phyloP scores from a whole-genome alignment of 2,329 filamentous ascomycete species.

The Cadophora sp. region DNA sequence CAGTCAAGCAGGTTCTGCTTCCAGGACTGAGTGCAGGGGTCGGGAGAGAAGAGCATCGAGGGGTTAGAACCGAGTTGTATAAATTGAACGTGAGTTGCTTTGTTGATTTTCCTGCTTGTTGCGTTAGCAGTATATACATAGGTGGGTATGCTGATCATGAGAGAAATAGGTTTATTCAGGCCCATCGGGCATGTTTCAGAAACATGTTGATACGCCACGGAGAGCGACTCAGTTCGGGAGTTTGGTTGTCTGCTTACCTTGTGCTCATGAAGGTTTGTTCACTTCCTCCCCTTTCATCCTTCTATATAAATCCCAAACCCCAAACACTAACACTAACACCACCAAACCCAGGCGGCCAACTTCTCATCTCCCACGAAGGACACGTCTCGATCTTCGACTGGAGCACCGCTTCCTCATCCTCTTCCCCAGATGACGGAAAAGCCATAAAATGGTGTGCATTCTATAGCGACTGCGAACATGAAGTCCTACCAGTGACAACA shows the following conservation, averaged over 20 bases:
- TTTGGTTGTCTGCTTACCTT: constrained; percentile 57
- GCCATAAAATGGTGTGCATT: constrained; percentile 57
- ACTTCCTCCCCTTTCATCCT: neutral
- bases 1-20: constrained; percentile 53
- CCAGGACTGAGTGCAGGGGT: constrained; percentile 25
- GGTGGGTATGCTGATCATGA: no score
- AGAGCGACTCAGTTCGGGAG: constrained; percentile 57
- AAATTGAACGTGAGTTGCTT: constrained; percentile 58
- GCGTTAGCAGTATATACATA: no score
- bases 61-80: constrained; percentile 60
- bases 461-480: constrained; percentile 60
- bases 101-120: constrained; percentile 52
- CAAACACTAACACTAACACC: neutral
- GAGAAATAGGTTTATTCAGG: constrained; percentile 55
- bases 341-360: constrained; percentile 37
- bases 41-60: constrained; percentile 32
- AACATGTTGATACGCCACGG: constrained; percentile 61
- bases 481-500: constrained; percentile 55
- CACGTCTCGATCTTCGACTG: constrained; percentile 49
- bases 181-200: constrained; percentile 57
- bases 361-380: constrained; percentile 22
- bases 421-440: constrained; percentile 22
- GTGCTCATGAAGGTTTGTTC: constrained; percentile 34
- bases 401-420: constrained; percentile 30
- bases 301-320: neutral